phyloP scores from a whole-genome alignment of 1,139 yeast species.

The Saccharomyces hybrid region DNA sequence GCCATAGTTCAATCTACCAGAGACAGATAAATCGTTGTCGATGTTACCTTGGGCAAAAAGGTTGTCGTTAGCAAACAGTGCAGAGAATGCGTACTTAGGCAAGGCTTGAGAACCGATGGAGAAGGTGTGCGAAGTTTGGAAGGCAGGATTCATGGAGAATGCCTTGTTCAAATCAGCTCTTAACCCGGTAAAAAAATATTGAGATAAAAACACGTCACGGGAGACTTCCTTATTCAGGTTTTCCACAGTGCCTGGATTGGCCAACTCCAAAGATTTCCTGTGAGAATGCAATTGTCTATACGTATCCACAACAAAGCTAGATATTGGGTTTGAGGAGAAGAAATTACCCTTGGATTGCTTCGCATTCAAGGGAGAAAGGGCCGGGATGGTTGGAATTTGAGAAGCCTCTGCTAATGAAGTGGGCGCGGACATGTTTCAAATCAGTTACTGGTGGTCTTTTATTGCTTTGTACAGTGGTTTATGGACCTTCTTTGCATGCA shows the following conservation, averaged over 20 bases:
- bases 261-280: slow-evolving; percentile 71
- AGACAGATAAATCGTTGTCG: slow-evolving; percentile 77
- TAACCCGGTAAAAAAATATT: slow-evolving; percentile 89
- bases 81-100: slow-evolving; percentile 90
- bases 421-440: slow-evolving; percentile 28
- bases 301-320: slow-evolving; percentile 71
- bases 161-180: slow-evolving; percentile 96
- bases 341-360: slow-evolving; percentile 46
- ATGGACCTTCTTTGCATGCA: neutral
- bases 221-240: slow-evolving; percentile 88
- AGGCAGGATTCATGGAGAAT: slow-evolving; percentile 84
- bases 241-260: slow-evolving; percentile 93
- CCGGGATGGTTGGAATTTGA: slow-evolving; percentile 54
- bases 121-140: slow-evolving; percentile 95
- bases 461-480: neutral
- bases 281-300: slow-evolving; percentile 67
- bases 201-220: slow-evolving; percentile 84
- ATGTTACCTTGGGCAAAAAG: slow-evolving; percentile 85
- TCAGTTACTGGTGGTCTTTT: neutral
- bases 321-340: slow-evolving; percentile 83
- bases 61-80: slow-evolving; percentile 82
- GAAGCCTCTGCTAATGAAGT: slow-evolving; percentile 46
- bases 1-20: slow-evolving; percentile 88
- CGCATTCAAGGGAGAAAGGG: slow-evolving; percentile 41
- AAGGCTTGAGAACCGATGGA: slow-evolving; percentile 79